These are phyloP conservation scores for Trebouxia sp. DNA, from an alignment of 139 green algal genomes.

Conservation along the genomic window DNA sequence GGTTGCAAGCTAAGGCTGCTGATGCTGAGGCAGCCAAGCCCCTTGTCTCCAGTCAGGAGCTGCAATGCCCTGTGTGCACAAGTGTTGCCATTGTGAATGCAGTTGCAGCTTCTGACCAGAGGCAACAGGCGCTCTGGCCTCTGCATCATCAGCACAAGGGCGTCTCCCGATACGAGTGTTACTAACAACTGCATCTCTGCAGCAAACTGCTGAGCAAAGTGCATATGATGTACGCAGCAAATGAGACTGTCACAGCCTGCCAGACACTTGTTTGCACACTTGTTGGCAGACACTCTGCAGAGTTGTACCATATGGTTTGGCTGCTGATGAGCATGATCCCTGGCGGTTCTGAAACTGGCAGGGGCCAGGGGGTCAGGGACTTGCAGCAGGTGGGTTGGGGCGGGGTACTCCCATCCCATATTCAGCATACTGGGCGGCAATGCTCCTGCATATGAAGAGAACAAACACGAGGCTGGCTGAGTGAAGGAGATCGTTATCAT, in stretches of 20 bases:
- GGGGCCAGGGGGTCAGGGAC: background rate
- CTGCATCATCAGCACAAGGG: too few species aligned
- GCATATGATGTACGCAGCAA: background rate
- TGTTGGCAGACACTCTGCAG: background rate
- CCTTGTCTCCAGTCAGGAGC: too few species aligned
- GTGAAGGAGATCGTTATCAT: background rate
- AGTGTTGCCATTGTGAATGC: too few species aligned
- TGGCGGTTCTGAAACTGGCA: background rate
- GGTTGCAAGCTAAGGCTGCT: too few species aligned
- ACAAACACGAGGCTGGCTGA: too few species aligned
- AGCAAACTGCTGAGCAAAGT: too few species aligned
- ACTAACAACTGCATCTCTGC: too few species aligned
- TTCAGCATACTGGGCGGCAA: constrained; percentile 59
- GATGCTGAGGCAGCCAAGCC: too few species aligned
- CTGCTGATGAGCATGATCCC: background rate
- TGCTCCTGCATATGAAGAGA: constrained; percentile 20
- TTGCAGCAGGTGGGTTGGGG: constrained; percentile 29
- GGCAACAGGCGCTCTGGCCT: too few species aligned
- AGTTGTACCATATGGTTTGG: background rate
- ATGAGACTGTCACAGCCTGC: background rate
- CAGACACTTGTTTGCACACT: background rate
- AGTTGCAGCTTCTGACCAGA: too few species aligned
- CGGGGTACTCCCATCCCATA: constrained; percentile 64
- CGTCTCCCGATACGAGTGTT: too few species aligned
- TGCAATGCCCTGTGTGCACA: too few species aligned